These are phyloP conservation scores for Peronospora belbahrii DNA, from an alignment of 352 stramenopile genomes.

Conservation along the genomic window DNA sequence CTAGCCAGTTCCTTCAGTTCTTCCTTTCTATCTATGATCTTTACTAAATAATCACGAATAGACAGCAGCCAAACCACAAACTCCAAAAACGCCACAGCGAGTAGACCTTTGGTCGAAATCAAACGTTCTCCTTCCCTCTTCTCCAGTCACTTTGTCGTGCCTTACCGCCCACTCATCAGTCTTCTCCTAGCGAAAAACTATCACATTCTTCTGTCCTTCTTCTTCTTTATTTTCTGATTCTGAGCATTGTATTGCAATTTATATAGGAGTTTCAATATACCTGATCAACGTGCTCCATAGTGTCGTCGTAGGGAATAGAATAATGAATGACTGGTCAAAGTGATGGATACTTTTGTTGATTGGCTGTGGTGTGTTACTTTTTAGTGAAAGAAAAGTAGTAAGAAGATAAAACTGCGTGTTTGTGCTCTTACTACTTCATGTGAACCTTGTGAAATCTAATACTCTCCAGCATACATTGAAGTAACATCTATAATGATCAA, in stretches of 20 bases:
- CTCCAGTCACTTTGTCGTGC: constrained; percentile 1
- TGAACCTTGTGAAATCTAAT: too few relatives aligned
- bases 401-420: too few relatives aligned
- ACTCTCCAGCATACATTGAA: too few relatives aligned
- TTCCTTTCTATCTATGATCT: not conserved
- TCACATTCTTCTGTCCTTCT: not conserved
- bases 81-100: constrained; percentile 9
- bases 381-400: not conserved
- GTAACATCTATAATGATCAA: too few relatives aligned
- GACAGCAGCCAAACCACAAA: constrained; percentile 8
- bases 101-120: constrained; percentile 2
- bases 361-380: constrained; percentile 21
- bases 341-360: not conserved
- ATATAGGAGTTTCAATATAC: constrained; percentile 26
- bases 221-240: not conserved
- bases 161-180: constrained; percentile 4
- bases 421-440: too few relatives aligned
- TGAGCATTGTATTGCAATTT: not conserved
- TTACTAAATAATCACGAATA: not conserved
- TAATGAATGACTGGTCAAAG: constrained; percentile 13
- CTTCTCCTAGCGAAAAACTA: not conserved
- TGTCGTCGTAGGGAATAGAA: constrained; percentile 30
- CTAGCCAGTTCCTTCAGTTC: constrained; percentile 31
- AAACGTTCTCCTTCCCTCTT: constrained; percentile 2
- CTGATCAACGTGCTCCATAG: constrained; percentile 82